Base-by-base conservation (phyloP, 495 filamentous ascomycete species). In the Penicillium cataractarum region DNA sequence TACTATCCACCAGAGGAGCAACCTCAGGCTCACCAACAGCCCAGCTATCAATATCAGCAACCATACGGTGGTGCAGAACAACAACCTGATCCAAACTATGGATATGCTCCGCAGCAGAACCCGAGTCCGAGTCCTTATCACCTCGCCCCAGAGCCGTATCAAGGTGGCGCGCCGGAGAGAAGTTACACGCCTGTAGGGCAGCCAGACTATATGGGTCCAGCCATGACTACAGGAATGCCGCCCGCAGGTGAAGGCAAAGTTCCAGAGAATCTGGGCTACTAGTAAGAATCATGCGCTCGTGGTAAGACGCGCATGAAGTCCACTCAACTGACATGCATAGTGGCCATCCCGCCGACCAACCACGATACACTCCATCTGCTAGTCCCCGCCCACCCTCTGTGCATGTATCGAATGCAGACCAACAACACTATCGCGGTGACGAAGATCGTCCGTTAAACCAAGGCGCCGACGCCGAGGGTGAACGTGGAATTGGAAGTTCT, bases 201-300 rank as follows among this genome's bases (percentile, higher is more conserved):
- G 46, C 70, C 70, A 39, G 68, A 78, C 39, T 66, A 74, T 21
- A 80, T 78, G 46, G 83, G 79, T 0, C 80, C 83, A 7, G 81
- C 80, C 6, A 71, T 73, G 21, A 69, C 80, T 29, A 74, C 79
- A 27, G 82, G 82, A 27, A 84, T 80, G 63, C 78, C 79, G 54
- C 75, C 80, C 54, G 74, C 74, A 21, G 76, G 80, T 35, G 66
- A 65, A 54, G 73, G 66, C 40, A 73, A 69, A 68, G 64, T 49
- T 19, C 70, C 52, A 61, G 78, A 56, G 66, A 80, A 77, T 24
- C 4, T 66, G 22, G 68, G 66, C 39, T 81, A 81, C 67, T 79
- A 79, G 78, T 80, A 62, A 57, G 74, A 51, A 7, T 70, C 0
- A 24, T 10, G 17, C 1, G 35, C 33, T 24, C 22, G 54, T 29